Conservation (phyloP, 2,329 filamentous ascomycete species). For the Metarhizium robertsii region DNA sequence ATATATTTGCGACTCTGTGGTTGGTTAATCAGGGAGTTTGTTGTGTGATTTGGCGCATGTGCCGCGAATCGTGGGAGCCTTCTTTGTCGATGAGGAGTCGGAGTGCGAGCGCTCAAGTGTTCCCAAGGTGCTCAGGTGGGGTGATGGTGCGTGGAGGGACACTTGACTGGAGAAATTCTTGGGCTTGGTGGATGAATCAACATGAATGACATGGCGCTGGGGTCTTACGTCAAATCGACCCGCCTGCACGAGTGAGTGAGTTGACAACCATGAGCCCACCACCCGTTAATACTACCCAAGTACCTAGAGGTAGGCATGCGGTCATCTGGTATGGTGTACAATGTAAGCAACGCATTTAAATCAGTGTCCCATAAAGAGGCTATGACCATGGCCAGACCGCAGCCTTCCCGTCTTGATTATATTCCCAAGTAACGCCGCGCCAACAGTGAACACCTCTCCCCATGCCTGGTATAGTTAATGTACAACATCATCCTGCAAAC, state of each 20-base stretch:
- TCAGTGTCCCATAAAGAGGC: neutral
- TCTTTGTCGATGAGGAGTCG: neutral
- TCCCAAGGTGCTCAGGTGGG: slow-evolving; percentile 1
- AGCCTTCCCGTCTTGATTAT: neutral
- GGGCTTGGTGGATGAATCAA: too few species aligned
- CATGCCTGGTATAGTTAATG: slow-evolving; percentile 4
- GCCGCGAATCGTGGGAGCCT: neutral
- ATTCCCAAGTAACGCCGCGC: slow-evolving; percentile 1
- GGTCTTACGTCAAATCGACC: too few species aligned
- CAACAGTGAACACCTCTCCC: neutral
- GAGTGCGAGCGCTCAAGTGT: neutral
- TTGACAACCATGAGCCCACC: too few species aligned
- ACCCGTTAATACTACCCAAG: too few species aligned
- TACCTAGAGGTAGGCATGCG: too few species aligned
- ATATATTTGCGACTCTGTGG: neutral
- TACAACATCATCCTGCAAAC: slow-evolving; percentile 1
- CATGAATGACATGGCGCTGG: too few species aligned
- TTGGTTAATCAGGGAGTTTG: neutral
- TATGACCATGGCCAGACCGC: neutral
- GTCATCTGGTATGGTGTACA: too few species aligned
- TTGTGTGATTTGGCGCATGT: slow-evolving; percentile 1
- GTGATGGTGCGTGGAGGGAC: neutral
- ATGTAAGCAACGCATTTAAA: too few species aligned
- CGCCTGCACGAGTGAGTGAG: too few species aligned
- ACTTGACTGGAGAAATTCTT: neutral